These are phyloP conservation scores for Fusarium oligoseptatum DNA, from an alignment of 2,329 filamentous ascomycete species.

Conservation along the genomic window DNA sequence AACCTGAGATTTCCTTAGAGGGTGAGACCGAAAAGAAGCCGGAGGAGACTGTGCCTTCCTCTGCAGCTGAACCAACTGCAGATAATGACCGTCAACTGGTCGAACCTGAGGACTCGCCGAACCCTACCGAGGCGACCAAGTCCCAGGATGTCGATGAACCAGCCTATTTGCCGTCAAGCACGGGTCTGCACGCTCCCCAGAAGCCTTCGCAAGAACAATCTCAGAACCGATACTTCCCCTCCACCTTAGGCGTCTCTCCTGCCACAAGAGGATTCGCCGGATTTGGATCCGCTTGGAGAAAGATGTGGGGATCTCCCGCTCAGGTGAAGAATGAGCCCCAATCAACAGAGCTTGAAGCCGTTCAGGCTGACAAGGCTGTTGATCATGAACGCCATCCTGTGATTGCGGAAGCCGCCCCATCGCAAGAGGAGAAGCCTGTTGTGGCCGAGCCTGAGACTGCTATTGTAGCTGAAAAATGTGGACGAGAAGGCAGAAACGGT, in stretches of 20 bases:
- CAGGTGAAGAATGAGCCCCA: conserved; percentile 5
- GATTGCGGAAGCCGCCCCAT: not conserved
- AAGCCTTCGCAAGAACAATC: conserved; percentile 22
- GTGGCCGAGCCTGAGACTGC: not conserved
- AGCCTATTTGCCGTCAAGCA: conserved; percentile 15
- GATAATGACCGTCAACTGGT: not conserved
- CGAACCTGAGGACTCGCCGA: conserved; percentile 12
- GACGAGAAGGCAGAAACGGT: conserved; percentile 11
- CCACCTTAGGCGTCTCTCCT: conserved; percentile 37
- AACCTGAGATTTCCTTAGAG: not conserved
- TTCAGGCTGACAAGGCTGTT: not conserved
- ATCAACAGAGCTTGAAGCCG: not conserved
- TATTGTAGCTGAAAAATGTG: conserved; percentile 6
- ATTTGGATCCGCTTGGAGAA: conserved; percentile 32
- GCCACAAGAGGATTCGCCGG: conserved; percentile 31
- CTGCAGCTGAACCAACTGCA: not conserved
- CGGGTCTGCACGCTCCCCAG: conserved; percentile 11
- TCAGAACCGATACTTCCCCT: conserved; percentile 39
- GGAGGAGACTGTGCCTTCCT: not conserved
- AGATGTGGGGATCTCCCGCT: conserved; percentile 38
- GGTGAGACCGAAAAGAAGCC: conserved; percentile 3
- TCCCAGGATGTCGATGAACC: conserved; percentile 24
- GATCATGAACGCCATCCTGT: not conserved
- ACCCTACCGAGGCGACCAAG: conserved; percentile 4
- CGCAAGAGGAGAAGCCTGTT: not conserved